Evolutionary conservation across 163 green algal genomes (phyloP).

Genomic region (Chloromonas sp.): DNA sequence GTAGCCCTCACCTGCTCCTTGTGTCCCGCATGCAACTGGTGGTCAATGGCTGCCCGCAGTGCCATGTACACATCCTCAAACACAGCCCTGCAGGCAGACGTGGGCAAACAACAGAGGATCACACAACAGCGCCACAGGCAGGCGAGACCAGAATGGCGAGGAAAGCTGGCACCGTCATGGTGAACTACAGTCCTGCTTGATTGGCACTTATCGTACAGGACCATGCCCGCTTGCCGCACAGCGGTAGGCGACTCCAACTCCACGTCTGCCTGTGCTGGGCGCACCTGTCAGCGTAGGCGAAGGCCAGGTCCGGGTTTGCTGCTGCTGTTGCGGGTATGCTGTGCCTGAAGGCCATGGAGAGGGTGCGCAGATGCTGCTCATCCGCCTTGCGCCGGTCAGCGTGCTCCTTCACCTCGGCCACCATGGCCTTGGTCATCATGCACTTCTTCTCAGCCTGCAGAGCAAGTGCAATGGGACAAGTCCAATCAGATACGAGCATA

Average conservation of each 20-base stretch:
- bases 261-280: too few species aligned
- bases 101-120: too few species aligned
- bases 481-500: too few species aligned
- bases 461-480: background rate
- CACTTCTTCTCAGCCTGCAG: constrained; percentile 77
- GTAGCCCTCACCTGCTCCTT: constrained; percentile 27
- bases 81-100: constrained; percentile 25
- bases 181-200: too few species aligned
- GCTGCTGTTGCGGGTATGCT: constrained; percentile 2
- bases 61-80: constrained; percentile 76
- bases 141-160: too few species aligned
- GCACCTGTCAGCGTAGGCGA: constrained; percentile 56
- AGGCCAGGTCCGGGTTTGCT: constrained; percentile 48
- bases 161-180: too few species aligned
- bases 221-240: too few species aligned
- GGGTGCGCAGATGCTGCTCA: constrained; percentile 29
- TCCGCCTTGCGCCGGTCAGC: constrained; percentile 53
- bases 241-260: too few species aligned
- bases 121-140: too few species aligned
- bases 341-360: constrained; percentile 25
- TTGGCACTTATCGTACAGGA: too few species aligned
- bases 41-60: constrained; percentile 75
- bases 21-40: constrained; percentile 51
- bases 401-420: constrained; percentile 82
- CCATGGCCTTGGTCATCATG: constrained; percentile 78